Evolutionary conservation across 768 basidiomycete species (phyloP), one percentile per base, ranked within the genome.

Genomic region (Mycena albidolilacea): DNA sequence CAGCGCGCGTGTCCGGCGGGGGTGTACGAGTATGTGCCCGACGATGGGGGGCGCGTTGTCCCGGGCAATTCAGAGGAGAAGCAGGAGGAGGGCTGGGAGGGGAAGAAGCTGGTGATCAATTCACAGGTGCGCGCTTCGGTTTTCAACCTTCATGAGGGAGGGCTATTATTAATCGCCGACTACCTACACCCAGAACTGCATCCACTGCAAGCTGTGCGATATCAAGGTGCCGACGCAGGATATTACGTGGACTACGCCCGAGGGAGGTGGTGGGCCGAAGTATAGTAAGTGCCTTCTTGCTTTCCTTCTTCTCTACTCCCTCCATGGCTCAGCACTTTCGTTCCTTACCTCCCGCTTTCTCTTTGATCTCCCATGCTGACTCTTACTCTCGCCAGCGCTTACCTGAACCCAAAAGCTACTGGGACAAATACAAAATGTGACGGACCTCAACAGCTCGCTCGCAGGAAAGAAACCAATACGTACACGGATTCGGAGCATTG

Each of bases 151-250:
- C 30, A 30, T 3, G 30, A 30, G 30, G 30, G 30, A 30, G 30
- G 30, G 3, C 30, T 30, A 30, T 30, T 30, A 30, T 30, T 30
- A 30, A 30, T 30, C 30, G 30, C 30, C 14, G 38, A 58, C 17
- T 41, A 21, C 30, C 30, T 4, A n/a, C 38, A 5, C n/a, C 2
- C 21, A 97, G 94, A 95, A 96, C 77, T 95, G 95, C 79, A 95
- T 95, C 44, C 95, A 97, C 80, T 98, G 96, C 85, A 98, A 97
- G 82, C 85, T 98, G 54, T 99, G 97, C 80, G 96, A 97, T 72
- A 92, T 99, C 84, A 98, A 99, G 84, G 94, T 94, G 5, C 97
- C 97, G 4, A 96, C 96, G 2, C 95, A 98, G 80, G 97, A 98
- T 81, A 98, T 99, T 76, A 95, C 93, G 17, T 99, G 97, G 97